Evolutionary conservation across 2,329 filamentous ascomycete species (phyloP), one percentile per base, ranked within the genome.

Genomic region (Aspergillus melleus): DNA sequence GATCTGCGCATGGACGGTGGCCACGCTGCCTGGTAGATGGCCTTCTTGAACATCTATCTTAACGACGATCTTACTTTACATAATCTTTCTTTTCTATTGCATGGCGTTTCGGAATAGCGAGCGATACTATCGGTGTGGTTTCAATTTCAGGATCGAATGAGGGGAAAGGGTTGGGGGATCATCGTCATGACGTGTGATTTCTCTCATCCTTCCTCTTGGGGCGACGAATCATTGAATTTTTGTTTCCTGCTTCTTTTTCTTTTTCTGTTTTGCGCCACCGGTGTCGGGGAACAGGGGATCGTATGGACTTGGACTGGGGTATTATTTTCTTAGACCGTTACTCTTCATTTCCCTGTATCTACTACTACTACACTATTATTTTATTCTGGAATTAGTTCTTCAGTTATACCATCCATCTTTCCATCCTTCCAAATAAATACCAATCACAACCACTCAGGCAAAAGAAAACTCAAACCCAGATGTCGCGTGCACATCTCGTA

Each of bases 1-100:
- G 81, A 85, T 72, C 64, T 84, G 61, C 76, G 80, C 65, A 83
- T 85, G 42, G 83, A 84, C 71, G 83, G 83, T 59, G 82, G 82
- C 2, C 81, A 84, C 67, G 74, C 79, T 42, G 80, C 82, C 1
- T 86, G 83, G 83, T 85, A 78, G 61, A 67, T 54, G 42, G 4
- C 30, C 32, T 16, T 36, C 32, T 5, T 16, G 2, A 20, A 1
- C 5, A 11, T 44, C n/a, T 36, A 16, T 32, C 30, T 44, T 36
- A n/a, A 44, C 30, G 49, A 49, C 42, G n/a, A 20, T 57, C 47
- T 56, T 19, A 24, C 56, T 57, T 24, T 10, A 20, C 46, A 52
- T 60, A 47, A 8, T 22, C 42, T 59, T 51, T 26, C n/a, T 32
- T 58, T 36, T 55, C 16, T 54, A 36, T 42, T 57, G 49, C 55